These are phyloP conservation scores for Wickerhamomyces chaumierensis DNA, from an alignment of 805 yeast genomes.

Conservation along the genomic window DNA sequence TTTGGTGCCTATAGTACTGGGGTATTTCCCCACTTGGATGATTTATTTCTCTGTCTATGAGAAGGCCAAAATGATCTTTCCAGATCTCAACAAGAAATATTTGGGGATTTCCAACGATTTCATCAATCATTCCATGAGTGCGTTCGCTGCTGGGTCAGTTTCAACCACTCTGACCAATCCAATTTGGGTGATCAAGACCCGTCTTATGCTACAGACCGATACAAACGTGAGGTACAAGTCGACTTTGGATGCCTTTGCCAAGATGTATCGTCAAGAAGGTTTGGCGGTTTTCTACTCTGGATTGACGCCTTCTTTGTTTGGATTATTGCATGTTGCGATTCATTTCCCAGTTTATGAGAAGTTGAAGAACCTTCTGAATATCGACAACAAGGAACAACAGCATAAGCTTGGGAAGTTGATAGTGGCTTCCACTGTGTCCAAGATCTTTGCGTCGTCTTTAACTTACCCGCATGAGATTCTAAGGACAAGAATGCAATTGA, in stretches of 20 bases:
- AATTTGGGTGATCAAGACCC: slow-evolving; percentile 94
- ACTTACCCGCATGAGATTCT: slow-evolving; percentile 95
- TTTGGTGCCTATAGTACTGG: slow-evolving; percentile 80
- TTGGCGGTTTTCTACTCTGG: slow-evolving; percentile 77
- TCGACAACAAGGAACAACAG: slow-evolving; percentile 15
- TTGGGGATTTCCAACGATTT: slow-evolving; percentile 20
- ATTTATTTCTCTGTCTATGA: slow-evolving; percentile 90
- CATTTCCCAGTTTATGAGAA: slow-evolving; percentile 92
- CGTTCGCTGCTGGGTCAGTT: slow-evolving; percentile 80
- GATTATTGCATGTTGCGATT: slow-evolving; percentile 86
- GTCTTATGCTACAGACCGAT: slow-evolving; percentile 75
- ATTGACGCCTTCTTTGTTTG: slow-evolving; percentile 79
- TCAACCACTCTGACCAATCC: slow-evolving; percentile 86
- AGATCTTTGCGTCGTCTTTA: slow-evolving; percentile 77
- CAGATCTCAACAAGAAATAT: slow-evolving; percentile 23
- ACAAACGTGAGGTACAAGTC: slow-evolving; percentile 44
- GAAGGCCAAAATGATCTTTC: slow-evolving; percentile 49
- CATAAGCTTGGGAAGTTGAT: slow-evolving; percentile 31
- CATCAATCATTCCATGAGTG: slow-evolving; percentile 36
- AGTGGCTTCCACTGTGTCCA: slow-evolving; percentile 67
- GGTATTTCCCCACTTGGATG: slow-evolving; percentile 97
- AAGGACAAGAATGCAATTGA: slow-evolving; percentile 75
- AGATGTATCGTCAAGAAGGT: slow-evolving; percentile 77
- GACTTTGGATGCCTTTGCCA: slow-evolving; percentile 72
- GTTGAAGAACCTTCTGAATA: slow-evolving; percentile 42